Percentiles rank a stretch among this genome's conserved stretches.
phyloP scores from a whole-genome alignment of 1,284 basidiomycete species.

The Nidula niveotomentosa region DNA sequence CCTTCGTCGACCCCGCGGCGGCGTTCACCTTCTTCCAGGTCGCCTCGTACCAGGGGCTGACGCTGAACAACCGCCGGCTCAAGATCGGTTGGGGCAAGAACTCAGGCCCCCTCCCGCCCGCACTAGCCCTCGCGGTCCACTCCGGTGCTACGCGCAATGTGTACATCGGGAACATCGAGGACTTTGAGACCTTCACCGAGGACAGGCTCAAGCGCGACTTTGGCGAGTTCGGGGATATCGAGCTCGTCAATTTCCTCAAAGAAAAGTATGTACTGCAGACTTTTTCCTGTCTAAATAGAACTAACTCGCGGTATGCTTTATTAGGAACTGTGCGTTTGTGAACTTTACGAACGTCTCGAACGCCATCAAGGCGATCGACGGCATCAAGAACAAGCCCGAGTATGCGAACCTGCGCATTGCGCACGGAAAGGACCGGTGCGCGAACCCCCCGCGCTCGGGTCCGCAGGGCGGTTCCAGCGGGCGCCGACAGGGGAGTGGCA shows the following conservation, averaged over 20 bases:
- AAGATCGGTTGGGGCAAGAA: slow-evolving; percentile 97
- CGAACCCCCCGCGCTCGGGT: slow-evolving; percentile 82
- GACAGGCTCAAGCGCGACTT: slow-evolving; percentile 89
- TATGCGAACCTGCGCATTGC: slow-evolving; percentile 83
- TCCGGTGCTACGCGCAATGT: slow-evolving; percentile 92
- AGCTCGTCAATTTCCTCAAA: slow-evolving; percentile 92
- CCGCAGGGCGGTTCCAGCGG: slow-evolving; percentile 61
- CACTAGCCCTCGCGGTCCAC: slow-evolving; percentile 84
- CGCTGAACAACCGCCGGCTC: slow-evolving; percentile 86
- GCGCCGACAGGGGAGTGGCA: slow-evolving; percentile 28
- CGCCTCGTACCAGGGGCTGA: slow-evolving; percentile 84
- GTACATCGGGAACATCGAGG: slow-evolving; percentile 91
- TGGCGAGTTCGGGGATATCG: slow-evolving; percentile 91
- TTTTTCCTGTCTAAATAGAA: not conserved
- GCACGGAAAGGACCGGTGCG: slow-evolving; percentile 95
- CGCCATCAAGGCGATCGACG: slow-evolving; percentile 95
- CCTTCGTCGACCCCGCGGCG: slow-evolving; percentile 86
- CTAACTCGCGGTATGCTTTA: not conserved
- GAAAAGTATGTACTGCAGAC: slow-evolving; percentile 69
- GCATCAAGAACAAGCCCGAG: slow-evolving; percentile 83
- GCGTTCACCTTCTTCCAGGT: slow-evolving; percentile 92
- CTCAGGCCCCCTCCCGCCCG: slow-evolving; percentile 80
- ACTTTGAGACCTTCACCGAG: slow-evolving; percentile 86
- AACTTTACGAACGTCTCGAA: slow-evolving; percentile 91
- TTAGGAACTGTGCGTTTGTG: slow-evolving; percentile 90